Base-by-base conservation (phyloP, 2,329 filamentous ascomycete genomes). In the Pseudogymnoascus sp. region DNA sequence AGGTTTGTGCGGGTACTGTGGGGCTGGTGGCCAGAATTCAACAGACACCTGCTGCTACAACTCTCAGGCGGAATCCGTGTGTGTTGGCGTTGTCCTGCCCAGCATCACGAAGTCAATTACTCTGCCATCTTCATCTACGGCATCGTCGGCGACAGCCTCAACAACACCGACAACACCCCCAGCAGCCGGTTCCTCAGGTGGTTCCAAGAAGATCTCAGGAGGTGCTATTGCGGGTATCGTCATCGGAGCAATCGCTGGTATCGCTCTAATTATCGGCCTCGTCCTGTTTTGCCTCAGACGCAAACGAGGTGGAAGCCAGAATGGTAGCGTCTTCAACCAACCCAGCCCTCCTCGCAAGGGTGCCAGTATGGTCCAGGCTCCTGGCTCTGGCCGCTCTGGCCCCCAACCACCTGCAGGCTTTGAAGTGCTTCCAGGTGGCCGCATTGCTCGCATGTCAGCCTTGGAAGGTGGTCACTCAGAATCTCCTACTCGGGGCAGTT, bases 31-130 rank as follows among this genome's bases (percentile, higher is more conserved):
- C 28, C 85, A 88, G 66, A 97, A 97, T 75, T 89, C 91, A 8
- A 97, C 93, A 60, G 93, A 97, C 74, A 96, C 93, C 3, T 99
- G 95, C 79, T 99, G 95, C 75, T 88, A 92, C 71, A 91, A 86
- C 69, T 87, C 93, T 4, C 81, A 91, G 65, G 87, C 88, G n/a
- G 83, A 90, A 63, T 77, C 78, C 25, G 84, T 87, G 66, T 99
- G 95, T 74, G 77, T 83, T 59, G 84, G 84, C 60, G 89, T 99
- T n/a, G 80, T 83, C 25, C 79, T 99, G 5, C 95, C 95, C 0
- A 85, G 85, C 0, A 88, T 92, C 58, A 85, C 86, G 12, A 83
- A 88, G 9, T 87, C 87, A 8, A 83, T 93, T 66, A 82, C 81
- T 5, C 84, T 89, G 63, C 75, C 79, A n/a, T 80, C 80, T 7